Percentiles rank a stretch among this genome's conserved stretches.
These are phyloP conservation scores for Hygrophila difformis DNA, from an alignment of 257 asterid genomes.

Conservation along the genomic window DNA sequence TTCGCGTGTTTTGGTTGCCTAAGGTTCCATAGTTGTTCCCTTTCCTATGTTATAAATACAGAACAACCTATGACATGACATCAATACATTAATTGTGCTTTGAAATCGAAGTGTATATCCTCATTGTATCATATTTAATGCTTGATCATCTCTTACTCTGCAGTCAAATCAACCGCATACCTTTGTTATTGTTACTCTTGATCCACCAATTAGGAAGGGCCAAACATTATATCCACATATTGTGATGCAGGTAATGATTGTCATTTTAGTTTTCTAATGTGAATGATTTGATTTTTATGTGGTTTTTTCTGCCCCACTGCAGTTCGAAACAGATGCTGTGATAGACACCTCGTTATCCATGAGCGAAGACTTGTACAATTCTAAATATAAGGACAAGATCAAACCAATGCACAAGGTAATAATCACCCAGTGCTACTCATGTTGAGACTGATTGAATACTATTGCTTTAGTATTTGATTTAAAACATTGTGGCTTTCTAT, in stretches of 20 bases:
- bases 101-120: too few relatives aligned
- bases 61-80: neutral
- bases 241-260: slow-evolving; percentile 70
- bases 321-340: slow-evolving; percentile 84
- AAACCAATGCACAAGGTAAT: slow-evolving; percentile 58
- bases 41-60: slow-evolving; percentile 10
- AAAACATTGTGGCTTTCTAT: too few relatives aligned
- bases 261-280: too few relatives aligned
- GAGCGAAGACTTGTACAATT: slow-evolving; percentile 63
- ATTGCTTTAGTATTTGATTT: too few relatives aligned
- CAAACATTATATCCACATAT: slow-evolving; percentile 95
- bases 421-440: too few relatives aligned
- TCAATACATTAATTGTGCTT: too few relatives aligned
- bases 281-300: neutral
- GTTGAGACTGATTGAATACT: too few relatives aligned
- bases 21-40: slow-evolving; percentile 43
- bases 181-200: slow-evolving; percentile 84
- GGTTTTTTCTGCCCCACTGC: neutral
- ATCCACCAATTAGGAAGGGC: slow-evolving; percentile 97
- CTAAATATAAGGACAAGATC: slow-evolving; percentile 78
- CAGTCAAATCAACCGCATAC: slow-evolving; percentile 95
- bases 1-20: slow-evolving; percentile 88
- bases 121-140: slow-evolving; percentile 11
- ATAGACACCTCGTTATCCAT: slow-evolving; percentile 53
- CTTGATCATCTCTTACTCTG: slow-evolving; percentile 19